Base-by-base conservation (phyloP, 148 eudicot genomes). In the Camellia lanceoleosa region DNA sequence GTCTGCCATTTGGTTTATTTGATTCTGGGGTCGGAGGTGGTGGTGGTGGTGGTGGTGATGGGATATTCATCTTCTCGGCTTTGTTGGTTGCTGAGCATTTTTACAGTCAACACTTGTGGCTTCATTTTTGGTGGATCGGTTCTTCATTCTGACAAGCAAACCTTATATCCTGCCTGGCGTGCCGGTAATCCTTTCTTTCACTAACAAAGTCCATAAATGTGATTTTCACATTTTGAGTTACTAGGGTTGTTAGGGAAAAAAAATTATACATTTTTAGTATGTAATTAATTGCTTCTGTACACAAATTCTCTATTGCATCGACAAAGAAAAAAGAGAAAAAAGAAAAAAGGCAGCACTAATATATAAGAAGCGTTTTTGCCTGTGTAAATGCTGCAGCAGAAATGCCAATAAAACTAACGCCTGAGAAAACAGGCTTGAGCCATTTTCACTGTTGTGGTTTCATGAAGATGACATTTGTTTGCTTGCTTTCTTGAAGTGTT, bases 1-100 rank as follows among this genome's bases (percentile, higher is more conserved):
- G 82, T 80, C 81, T 77, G 81, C 84, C 73, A 71, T 82, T 81
- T 71, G 69, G 54, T 71, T 58, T 38, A 38, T 47, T 38, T 16
- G 62, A 16, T 15, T 15, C 54, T 70, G 52, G 73, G 71, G 72
- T 72, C 58, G 7, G 38, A 11, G 9, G 52, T 16, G 41, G 62
- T 73, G 30, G 62, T 15, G 73, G 47, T 66, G 19, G 74, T 67
- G 64, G 64, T n/a, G 20, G 3, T 60, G 64, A 7, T 49, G 52
- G 52, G 52, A 5, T 11, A 18, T 4, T 72, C 75, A 52, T 72
- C 61, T 52, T 51, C 46, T 38, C 61, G 5, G 52, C 6, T 30
- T 42, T 38, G 11, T 42, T 58, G 44, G 7, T 49, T 47, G 16
- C 42, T 7, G 58, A 71, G 49, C 14, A 49, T 49, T 49, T 41